These are phyloP conservation scores for Symbiodinium pilosum DNA, from an alignment of 73 alveolate genomes.

Conservation along the genomic window DNA sequence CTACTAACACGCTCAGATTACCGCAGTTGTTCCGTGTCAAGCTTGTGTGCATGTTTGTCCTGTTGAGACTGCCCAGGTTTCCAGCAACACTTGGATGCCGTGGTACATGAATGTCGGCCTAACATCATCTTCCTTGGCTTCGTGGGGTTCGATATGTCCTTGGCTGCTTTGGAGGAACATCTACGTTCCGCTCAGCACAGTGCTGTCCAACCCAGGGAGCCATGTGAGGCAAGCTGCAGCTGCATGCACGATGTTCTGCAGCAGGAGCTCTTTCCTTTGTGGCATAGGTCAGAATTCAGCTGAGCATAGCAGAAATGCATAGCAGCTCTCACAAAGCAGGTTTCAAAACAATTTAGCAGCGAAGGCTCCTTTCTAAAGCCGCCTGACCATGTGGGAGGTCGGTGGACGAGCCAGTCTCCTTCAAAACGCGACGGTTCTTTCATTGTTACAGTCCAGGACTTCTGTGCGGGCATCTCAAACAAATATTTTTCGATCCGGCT, in stretches of 20 bases:
- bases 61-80: background rate
- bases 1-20: no score
- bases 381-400: slow-evolving; percentile 5
- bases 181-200: no score
- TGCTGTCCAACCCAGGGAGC: no score
- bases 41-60: background rate
- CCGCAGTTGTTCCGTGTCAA: no score
- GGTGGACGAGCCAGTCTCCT: background rate
- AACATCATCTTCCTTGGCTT: slow-evolving; percentile 59
- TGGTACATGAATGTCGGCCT: no score
- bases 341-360: background rate
- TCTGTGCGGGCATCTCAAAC: no score
- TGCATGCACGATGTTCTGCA: slow-evolving; percentile 14
- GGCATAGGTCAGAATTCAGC: background rate
- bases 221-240: background rate
- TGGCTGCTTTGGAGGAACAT: no score
- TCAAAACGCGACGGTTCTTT: no score
- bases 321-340: background rate
- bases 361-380: background rate
- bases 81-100: background rate
- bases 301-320: background rate
- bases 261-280: slow-evolving; percentile 32
- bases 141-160: slow-evolving; percentile 58
- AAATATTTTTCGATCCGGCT: no score
- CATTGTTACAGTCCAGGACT: no score